A percentile compares a stretch with the other conserved stretches of the same genome.
Conservation (phyloP, 176 grass and related monocot genomes). For the Eragrostis curvula region DNA sequence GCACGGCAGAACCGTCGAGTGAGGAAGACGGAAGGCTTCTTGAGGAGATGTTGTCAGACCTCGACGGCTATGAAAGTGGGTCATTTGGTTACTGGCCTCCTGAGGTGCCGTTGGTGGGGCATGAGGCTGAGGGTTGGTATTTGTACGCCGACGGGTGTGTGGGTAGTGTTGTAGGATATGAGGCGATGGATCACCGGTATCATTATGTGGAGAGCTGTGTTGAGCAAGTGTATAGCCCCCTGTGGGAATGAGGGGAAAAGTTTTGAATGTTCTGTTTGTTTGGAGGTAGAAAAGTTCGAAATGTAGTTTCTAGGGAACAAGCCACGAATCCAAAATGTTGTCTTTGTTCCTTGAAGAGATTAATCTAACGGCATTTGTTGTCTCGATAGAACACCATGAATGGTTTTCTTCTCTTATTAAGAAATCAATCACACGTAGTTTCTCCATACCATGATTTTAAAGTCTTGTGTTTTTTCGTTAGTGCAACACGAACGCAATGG, state of each 20-base stretch:
- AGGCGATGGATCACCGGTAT: constrained; percentile 21
- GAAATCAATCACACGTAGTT: neutral
- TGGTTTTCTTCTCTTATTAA: neutral
- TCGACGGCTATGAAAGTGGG: constrained; percentile 27
- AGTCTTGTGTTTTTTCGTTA: too few relatives aligned
- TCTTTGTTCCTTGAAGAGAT: neutral
- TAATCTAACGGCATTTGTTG: neutral
- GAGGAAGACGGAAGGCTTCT: constrained; percentile 11
- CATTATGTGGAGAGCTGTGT: constrained; percentile 13
- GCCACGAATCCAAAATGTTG: neutral
- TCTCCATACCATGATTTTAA: too few relatives aligned
- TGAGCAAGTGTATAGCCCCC: constrained; percentile 53
- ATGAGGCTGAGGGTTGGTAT: constrained; percentile 39
- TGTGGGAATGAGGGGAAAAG: constrained; percentile 71
- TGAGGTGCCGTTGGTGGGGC: constrained; percentile 27
- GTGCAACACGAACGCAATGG: too few relatives aligned
- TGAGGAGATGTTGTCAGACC: constrained; percentile 38
- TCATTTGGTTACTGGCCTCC: constrained; percentile 32
- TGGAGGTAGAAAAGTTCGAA: neutral
- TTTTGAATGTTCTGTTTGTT: too few relatives aligned
- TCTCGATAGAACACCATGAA: neutral
- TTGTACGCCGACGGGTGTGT: constrained; percentile 22
- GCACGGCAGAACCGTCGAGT: neutral
- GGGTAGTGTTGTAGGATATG: constrained; percentile 1
- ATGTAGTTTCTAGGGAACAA: neutral